A percentile compares a stretch with the other conserved stretches of the same genome.
phyloP scores from a whole-genome alignment of 1,139 yeast genomes.

The Kodamaea anthophila region DNA sequence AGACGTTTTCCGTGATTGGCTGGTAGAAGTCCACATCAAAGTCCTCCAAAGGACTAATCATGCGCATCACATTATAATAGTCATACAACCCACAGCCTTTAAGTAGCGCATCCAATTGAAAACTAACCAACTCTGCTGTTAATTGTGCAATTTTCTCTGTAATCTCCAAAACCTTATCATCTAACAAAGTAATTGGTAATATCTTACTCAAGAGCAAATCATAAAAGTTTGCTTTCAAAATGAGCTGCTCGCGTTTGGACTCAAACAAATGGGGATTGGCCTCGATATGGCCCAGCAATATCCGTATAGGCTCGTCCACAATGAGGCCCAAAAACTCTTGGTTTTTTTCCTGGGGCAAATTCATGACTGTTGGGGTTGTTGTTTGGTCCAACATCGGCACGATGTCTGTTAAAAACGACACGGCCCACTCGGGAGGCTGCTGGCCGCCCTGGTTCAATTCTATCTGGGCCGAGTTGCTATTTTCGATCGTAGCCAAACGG shows the following conservation, averaged over 20 bases:
- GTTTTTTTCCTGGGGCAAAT: conserved; percentile 28
- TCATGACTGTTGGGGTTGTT: conserved; percentile 32
- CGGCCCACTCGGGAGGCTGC: conserved; percentile 71
- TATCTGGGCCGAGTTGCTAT: conserved; percentile 36
- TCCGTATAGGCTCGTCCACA: conserved; percentile 44
- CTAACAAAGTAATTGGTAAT: conserved; percentile 38
- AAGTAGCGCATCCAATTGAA: conserved; percentile 41
- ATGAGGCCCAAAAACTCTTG: conserved; percentile 29
- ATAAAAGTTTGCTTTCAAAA: conserved; percentile 51
- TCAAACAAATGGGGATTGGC: conserved; percentile 18
- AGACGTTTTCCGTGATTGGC: conserved; percentile 58
- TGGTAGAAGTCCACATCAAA: conserved; percentile 53
- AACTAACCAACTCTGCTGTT: conserved; percentile 30
- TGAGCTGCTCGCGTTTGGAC: conserved; percentile 28
- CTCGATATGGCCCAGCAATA: conserved; percentile 32
- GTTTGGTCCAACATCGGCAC: conserved; percentile 45
- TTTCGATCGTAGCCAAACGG: conserved; percentile 35
- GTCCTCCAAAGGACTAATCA: conserved; percentile 62
- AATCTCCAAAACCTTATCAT: conserved; percentile 36
- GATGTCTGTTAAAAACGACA: conserved; percentile 47
- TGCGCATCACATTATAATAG: conserved; percentile 55
- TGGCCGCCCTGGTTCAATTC: conserved; percentile 45
- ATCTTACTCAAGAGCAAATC: conserved; percentile 55
- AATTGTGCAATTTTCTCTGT: conserved; percentile 27
- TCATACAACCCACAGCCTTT: conserved; percentile 47